A percentile compares a stretch with the other conserved stretches of the same genome.
Evolutionary conservation across 2,329 filamentous ascomycete genomes (phyloP).

Genomic region (Penicillium hesseltinei): DNA sequence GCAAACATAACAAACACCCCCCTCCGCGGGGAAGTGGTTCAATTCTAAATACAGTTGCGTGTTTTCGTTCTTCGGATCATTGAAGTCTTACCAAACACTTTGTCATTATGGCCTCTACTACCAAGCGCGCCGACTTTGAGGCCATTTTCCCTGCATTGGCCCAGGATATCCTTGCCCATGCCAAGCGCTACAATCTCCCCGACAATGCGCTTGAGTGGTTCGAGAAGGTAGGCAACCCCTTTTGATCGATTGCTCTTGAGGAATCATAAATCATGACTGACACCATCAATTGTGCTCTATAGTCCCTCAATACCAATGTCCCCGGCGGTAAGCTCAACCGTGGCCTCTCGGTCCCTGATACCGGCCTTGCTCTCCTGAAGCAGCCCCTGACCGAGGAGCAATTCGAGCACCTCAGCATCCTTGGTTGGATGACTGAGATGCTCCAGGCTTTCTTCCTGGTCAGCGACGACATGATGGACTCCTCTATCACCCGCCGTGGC

Average conservation of each 20-base stretch:
- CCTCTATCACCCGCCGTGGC: constrained; percentile 88
- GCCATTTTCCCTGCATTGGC: constrained; percentile 82
- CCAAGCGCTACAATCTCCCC: constrained; percentile 78
- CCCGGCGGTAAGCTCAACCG: constrained; percentile 97
- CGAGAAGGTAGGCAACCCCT: constrained; percentile 60
- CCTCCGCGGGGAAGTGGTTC: constrained; percentile 20
- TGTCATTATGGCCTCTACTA: constrained; percentile 65
- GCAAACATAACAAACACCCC: constrained; percentile 29
- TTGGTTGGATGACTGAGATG: constrained; percentile 97
- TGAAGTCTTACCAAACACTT: neutral
- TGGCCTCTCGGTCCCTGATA: constrained; percentile 96
- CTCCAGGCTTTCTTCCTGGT: constrained; percentile 99
- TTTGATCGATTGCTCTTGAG: neutral
- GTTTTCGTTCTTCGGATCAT: constrained; percentile 10
- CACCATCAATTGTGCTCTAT: neutral
- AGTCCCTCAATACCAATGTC: constrained; percentile 83
- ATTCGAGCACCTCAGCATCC: constrained; percentile 81
- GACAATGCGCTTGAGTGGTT: constrained; percentile 81
- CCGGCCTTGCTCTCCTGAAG: constrained; percentile 73
- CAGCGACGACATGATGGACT: constrained; percentile 98
- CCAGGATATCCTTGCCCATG: constrained; percentile 75
- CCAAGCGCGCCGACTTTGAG: constrained; percentile 75
- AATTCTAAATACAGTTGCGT: neutral
- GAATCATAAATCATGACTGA: constrained; percentile 1
- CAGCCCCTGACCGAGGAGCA: constrained; percentile 72